Conservation (phyloP, 768 basidiomycete species). For the Rhodotorula babjevae region DNA sequence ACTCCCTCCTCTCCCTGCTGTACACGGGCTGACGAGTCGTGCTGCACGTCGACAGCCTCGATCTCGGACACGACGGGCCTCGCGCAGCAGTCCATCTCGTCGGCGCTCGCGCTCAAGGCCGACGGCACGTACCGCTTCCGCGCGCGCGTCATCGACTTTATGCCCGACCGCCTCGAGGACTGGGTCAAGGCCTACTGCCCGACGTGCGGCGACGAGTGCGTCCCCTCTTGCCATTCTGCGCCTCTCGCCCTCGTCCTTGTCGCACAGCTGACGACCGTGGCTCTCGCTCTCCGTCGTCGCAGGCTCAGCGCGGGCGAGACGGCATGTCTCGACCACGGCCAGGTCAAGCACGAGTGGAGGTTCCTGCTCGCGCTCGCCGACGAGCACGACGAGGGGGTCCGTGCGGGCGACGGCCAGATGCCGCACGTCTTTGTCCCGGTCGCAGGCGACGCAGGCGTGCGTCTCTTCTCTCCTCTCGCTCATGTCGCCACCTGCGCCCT, state of each 20-base stretch:
- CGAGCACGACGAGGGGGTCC: not conserved
- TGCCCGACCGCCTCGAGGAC: conserved; percentile 1
- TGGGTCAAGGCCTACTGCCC: conserved; percentile 18
- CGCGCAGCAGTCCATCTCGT: not conserved
- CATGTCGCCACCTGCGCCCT: too few species aligned
- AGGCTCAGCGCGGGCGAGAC: not conserved
- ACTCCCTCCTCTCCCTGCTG: too few species aligned
- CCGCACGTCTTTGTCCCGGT: not conserved
- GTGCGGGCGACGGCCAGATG: too few species aligned
- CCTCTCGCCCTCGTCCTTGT: not conserved
- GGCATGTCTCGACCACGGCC: not conserved
- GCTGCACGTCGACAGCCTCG: not conserved
- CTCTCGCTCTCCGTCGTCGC: not conserved
- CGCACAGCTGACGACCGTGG: too few species aligned
- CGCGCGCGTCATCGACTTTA: conserved; percentile 7
- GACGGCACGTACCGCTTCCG: conserved; percentile 5
- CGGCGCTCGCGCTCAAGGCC: not conserved
- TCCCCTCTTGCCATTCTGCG: not conserved
- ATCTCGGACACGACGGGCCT: not conserved
- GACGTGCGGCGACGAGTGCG: not conserved
- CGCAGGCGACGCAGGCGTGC: not conserved
- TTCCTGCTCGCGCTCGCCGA: not conserved
- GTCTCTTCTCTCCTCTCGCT: not conserved
- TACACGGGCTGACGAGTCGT: too few species aligned
- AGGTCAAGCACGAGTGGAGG: not conserved